These are phyloP conservation scores for Talaromyces marneffei DNA, from an alignment of 2,329 filamentous ascomycete species.

Conservation along the genomic window DNA sequence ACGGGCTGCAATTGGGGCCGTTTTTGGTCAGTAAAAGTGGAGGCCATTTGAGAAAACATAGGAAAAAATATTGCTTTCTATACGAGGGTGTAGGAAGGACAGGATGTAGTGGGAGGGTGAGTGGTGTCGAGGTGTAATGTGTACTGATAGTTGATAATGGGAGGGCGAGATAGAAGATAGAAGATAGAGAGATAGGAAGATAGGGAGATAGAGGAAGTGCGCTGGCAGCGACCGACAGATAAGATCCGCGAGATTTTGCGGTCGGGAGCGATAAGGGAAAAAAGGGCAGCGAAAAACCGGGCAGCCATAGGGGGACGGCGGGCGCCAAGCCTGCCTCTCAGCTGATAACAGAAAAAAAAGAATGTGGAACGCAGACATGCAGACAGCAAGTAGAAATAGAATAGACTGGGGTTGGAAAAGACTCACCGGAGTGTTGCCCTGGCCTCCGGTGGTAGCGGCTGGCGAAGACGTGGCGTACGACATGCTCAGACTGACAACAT, in stretches of 20 bases:
- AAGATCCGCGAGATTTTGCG: slow-evolving; percentile 33
- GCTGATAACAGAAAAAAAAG: slow-evolving; percentile 27
- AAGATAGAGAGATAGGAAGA: slow-evolving; percentile 11
- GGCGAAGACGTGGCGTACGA: slow-evolving; percentile 60
- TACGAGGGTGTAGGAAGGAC: slow-evolving; percentile 1
- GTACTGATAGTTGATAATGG: not conserved
- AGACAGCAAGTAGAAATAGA: slow-evolving; percentile 11
- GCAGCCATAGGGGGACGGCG: not conserved
- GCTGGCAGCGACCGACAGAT: slow-evolving; percentile 31
- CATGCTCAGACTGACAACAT: slow-evolving; percentile 51
- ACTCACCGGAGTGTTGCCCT: slow-evolving; percentile 47
- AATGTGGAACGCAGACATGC: slow-evolving; percentile 16
- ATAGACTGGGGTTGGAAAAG: slow-evolving; percentile 17
- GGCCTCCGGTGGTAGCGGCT: slow-evolving; percentile 59
- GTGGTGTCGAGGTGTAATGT: not conserved
- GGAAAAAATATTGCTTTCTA: not conserved
- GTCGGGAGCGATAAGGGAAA: slow-evolving; percentile 40
- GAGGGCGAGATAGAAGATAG: slow-evolving; percentile 1
- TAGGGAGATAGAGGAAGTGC: slow-evolving; percentile 20
- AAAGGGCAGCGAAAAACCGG: not conserved
- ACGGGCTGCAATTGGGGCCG: slow-evolving; percentile 73
- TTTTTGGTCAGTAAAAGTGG: slow-evolving; percentile 45
- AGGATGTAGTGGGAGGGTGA: not conserved
- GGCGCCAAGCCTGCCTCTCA: slow-evolving; percentile 31
- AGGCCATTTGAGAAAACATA: slow-evolving; percentile 33